phyloP scores from a whole-genome alignment of 345 rosid species.

The Mercurialis annua region DNA sequence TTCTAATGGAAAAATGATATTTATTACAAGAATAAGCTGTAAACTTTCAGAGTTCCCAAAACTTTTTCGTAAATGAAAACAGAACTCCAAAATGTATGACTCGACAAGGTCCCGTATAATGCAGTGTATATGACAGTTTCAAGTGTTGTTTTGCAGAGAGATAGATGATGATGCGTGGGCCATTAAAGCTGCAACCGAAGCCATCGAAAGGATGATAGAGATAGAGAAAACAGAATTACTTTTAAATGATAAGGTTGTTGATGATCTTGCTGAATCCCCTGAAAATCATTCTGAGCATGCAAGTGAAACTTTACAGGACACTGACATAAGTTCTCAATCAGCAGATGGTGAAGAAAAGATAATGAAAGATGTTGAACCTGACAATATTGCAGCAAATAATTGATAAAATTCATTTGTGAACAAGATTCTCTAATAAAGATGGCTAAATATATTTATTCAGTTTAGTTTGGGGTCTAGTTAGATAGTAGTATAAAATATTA shows the following conservation, averaged over 20 bases:
- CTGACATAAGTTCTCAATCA: conserved; percentile 9
- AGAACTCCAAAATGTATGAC: no score
- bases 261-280: conserved; percentile 5
- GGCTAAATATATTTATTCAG: no score
- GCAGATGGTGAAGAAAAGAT: conserved; percentile 11
- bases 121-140: no score
- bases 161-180: conserved; percentile 33
- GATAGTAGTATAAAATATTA: no score
- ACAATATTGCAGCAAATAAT: conserved; percentile 13
- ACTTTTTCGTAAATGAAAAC: no score
- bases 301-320: conserved; percentile 21
- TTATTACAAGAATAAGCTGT: no score
- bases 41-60: no score
- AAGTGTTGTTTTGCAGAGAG: conserved; percentile 33
- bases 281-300: conserved; percentile 19
- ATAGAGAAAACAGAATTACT: conserved; percentile 18
- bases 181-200: conserved; percentile 33
- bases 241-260: conserved; percentile 10
- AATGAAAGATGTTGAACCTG: conserved; percentile 22
- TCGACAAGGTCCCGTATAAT: no score
- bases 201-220: conserved; percentile 37
- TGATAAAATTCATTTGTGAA: no score
- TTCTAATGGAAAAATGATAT: no score
- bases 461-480: no score
- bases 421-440: no score